Conservation (phyloP, 164 flowering plant genomes). For the Vitis amurensis region DNA sequence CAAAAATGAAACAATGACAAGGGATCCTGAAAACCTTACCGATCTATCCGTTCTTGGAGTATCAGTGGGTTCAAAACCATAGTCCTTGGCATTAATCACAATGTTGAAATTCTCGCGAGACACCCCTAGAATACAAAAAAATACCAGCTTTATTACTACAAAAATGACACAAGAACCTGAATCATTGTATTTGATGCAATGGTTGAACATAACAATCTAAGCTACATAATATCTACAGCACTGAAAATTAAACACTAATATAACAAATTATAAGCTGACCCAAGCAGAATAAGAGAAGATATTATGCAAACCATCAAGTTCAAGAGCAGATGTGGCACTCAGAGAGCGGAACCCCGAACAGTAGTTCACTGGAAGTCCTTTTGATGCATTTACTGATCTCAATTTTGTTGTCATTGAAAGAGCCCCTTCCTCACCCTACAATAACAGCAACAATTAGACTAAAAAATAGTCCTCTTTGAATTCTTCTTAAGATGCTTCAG, state of each 20-base stretch:
- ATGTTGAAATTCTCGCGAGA: slow-evolving; percentile 78
- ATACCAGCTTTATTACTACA: neutral
- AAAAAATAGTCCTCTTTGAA: neutral
- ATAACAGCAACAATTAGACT: slow-evolving; percentile 4
- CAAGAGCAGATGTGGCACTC: slow-evolving; percentile 39
- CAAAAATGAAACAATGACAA: neutral
- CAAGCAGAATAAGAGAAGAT: neutral
- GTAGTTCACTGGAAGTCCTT: slow-evolving; percentile 94
- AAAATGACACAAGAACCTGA: neutral
- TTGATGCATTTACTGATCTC: slow-evolving; percentile 55
- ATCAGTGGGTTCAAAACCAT: slow-evolving; percentile 82
- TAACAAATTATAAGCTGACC: neutral
- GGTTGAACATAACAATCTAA: neutral
- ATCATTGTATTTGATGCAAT: neutral
- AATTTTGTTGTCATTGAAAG: slow-evolving; percentile 92
- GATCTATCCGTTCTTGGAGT: slow-evolving; percentile 99
- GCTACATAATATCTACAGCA: neutral
- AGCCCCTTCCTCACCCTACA: slow-evolving; percentile 99
- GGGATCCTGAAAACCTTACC: slow-evolving; percentile 38
- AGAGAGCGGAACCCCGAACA: slow-evolving; percentile 92
- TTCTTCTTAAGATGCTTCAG: neutral
- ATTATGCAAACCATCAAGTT: slow-evolving; percentile 61
- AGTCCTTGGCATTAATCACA: slow-evolving; percentile 79
- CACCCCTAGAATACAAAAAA: slow-evolving; percentile 59
- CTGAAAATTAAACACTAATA: neutral